Evolutionary conservation across 2,329 filamentous ascomycete genomes (phyloP), one percentile per base, ranked within the genome.

Genomic region (Paraconiothyrium brasiliense): DNA sequence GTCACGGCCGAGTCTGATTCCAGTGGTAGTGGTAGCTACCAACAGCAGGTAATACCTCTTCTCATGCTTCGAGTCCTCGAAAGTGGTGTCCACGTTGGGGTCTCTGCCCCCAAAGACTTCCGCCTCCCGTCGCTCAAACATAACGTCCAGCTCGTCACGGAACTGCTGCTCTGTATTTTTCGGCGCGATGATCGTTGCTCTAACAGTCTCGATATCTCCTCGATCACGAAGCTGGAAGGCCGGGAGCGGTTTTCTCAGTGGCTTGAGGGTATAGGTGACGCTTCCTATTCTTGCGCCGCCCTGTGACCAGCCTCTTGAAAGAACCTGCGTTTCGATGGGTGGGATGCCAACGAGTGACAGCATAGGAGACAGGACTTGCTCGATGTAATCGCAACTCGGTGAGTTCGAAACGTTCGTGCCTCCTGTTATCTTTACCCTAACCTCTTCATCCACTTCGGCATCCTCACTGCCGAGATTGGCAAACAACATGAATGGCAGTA

Each of bases 401-500:
- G 84, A 83, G 35, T 78, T 81, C 0, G 83, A 83, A 2, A 86
- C 84, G 65, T 89, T 88, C 0, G 87, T 89, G 8, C 87, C 87
- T 6, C 87, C 87, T 9, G 77, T 83, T 39, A 89, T 81, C 1
- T 71, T 79, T 9, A 89, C 65, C 22, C 63, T 67, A 7, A 80
- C 65, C 1, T 66, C 62, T 14, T 55, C 41, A 13, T 56, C 4
- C 20, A 56, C 43, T 22, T 41, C 46, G 8, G 35, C 34, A n/a
- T 67, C 37, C 5, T 20, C 30, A 20, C 16, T 22, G 27, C 52
- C 39, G n/a, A 22, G 13, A 27, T 35, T 24, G 8, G 11, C 30
- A 27, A 86, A 84, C 1, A 89, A 72, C 2, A 89, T 72, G 65
- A 84, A 88, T 0, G 87, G 87, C 43, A 89, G 81, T 3, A 89